Evolutionary conservation across 306 rosid species (phyloP).

Genomic region (Prunus dulcis): DNA sequence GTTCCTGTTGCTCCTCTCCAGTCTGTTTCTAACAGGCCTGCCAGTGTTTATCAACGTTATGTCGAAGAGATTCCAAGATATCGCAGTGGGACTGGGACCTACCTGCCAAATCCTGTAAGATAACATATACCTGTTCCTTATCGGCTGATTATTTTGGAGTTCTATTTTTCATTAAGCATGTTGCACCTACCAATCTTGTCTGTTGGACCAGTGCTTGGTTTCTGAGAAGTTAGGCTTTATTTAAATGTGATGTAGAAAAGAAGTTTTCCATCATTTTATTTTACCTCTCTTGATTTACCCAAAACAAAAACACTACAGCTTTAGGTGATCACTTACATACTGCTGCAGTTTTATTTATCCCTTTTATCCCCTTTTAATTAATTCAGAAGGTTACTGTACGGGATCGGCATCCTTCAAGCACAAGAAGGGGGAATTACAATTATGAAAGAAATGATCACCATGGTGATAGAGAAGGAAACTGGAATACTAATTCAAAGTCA

Average conservation of each 20-base stretch:
- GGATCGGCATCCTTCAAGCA: slow-evolving; percentile 66
- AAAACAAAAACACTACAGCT: neutral
- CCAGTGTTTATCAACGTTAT: slow-evolving; percentile 62
- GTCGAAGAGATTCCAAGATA: slow-evolving; percentile 77
- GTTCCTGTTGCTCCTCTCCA: slow-evolving; percentile 78
- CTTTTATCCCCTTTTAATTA: slow-evolving; percentile 11
- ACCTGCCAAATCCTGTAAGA: slow-evolving; percentile 96
- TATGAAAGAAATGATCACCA: slow-evolving; percentile 80
- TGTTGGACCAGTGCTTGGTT: neutral
- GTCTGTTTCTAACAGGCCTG: slow-evolving; percentile 70
- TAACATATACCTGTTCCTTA: slow-evolving; percentile 13
- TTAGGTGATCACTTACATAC: neutral
- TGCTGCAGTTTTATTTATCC: neutral
- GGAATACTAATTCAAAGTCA: slow-evolving; percentile 70
- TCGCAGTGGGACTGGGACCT: slow-evolving; percentile 97
- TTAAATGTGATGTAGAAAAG: neutral
- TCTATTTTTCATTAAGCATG: slow-evolving; percentile 3
- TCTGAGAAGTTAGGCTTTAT: neutral
- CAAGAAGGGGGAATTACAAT: slow-evolving; percentile 71
- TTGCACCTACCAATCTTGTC: neutral
- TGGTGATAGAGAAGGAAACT: slow-evolving; percentile 81
- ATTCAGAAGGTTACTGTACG: slow-evolving; percentile 74
- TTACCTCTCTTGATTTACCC: too few species aligned
- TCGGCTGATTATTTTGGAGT: slow-evolving; percentile 1
- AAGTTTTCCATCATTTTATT: neutral